Conservation (phyloP, 257 asterid species). For the Solanum bulbocastanum region DNA sequence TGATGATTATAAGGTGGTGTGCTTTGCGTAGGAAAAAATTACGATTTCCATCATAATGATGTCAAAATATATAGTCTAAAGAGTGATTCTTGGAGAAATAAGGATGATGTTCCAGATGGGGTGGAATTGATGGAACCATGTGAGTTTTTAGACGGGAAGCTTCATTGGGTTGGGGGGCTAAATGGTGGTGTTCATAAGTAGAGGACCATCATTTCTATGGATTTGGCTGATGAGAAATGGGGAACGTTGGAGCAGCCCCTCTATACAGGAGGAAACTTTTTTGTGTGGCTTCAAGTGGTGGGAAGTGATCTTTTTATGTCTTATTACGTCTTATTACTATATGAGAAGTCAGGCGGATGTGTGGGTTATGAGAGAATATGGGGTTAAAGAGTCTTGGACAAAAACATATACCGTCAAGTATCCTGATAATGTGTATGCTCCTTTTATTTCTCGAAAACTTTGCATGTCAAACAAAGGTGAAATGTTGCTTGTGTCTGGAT, state of each 20-base stretch:
- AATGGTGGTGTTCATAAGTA: neutral
- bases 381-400: neutral
- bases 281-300: neutral
- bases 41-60: neutral
- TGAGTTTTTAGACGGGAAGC: neutral
- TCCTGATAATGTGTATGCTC: neutral
- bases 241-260: neutral
- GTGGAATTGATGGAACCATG: neutral
- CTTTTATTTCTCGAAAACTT: neutral
- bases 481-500: neutral
- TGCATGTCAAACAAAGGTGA: neutral
- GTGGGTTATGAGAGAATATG: neutral
- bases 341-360: neutral
- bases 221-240: neutral
- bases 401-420: neutral
- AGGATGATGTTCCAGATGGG: neutral
- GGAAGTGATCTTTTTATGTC: neutral
- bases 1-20: neutral
- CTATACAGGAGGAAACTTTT: neutral
- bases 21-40: neutral
- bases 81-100: neutral
- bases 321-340: neutral
- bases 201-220: neutral
- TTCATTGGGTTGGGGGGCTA: neutral
- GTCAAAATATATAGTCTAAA: neutral